phyloP scores from a whole-genome alignment of 495 filamentous ascomycete genomes.

The Tuber calosporum region DNA sequence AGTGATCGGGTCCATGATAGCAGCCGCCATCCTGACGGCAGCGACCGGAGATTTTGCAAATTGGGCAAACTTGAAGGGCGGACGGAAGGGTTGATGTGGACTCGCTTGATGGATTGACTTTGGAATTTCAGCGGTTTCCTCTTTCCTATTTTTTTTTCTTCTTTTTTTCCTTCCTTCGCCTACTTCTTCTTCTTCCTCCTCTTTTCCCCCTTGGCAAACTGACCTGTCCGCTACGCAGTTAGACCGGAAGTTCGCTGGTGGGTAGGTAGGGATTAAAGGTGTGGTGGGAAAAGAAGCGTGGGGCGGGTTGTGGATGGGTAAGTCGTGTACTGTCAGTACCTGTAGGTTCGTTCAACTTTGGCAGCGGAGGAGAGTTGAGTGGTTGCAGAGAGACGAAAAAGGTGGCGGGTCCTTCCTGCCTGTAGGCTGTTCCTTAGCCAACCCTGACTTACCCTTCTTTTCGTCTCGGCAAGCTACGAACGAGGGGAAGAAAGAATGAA shows the following conservation, averaged over 20 bases:
- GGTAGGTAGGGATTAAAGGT: background rate
- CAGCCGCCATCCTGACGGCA: constrained; percentile 34
- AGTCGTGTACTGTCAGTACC: background rate
- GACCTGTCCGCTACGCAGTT: background rate
- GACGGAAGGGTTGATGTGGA: constrained; percentile 6
- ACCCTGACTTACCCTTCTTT: background rate
- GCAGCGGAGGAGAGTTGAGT: background rate
- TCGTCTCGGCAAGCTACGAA: constrained; percentile 1
- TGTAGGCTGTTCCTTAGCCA: background rate
- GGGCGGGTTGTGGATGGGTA: background rate
- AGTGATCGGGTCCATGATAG: constrained; percentile 15
- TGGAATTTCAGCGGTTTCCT: constrained; percentile 16
- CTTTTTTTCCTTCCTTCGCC: background rate
- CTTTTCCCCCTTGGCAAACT: background rate
- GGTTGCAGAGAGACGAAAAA: background rate
- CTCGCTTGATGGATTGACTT: background rate
- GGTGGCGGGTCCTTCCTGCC: constrained; percentile 4
- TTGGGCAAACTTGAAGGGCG: constrained; percentile 17
- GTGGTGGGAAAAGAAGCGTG: background rate
- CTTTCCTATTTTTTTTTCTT: constrained; percentile 1
- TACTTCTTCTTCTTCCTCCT: background rate
- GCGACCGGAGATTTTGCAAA: constrained; percentile 20
- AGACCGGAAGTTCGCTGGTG: background rate
- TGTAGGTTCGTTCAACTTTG: background rate
- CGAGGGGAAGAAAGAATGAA: background rate